A percentile compares a stretch with the other conserved stretches of the same genome.
These are phyloP conservation scores for Neurospora sp. DNA, from an alignment of 495 filamentous ascomycete genomes.

Conservation along the genomic window DNA sequence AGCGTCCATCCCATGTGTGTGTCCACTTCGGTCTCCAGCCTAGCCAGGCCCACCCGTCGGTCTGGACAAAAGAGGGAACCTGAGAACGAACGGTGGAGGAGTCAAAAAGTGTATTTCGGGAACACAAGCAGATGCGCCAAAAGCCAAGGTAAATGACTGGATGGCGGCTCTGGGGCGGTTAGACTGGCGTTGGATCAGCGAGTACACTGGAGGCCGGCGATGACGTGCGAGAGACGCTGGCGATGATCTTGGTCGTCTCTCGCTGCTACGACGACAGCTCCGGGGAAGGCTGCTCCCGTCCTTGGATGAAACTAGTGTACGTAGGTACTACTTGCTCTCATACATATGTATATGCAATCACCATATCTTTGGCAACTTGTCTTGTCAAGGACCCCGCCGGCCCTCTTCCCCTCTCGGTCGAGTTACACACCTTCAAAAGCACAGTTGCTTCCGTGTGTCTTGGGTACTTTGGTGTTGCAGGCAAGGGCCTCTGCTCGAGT, in stretches of 20 bases:
- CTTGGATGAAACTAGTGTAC: no score
- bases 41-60: not conserved
- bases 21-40: not conserved
- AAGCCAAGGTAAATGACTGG: not conserved
- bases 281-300: not conserved
- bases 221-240: not conserved
- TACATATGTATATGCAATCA: not conserved
- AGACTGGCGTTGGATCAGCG: not conserved
- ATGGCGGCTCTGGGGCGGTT: not conserved
- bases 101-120: not conserved
- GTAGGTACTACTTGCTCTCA: no score
- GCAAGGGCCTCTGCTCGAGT: not conserved
- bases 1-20: not conserved
- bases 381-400: not conserved
- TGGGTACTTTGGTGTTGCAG: not conserved
- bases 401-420: not conserved
- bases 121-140: not conserved
- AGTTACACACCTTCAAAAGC: not conserved
- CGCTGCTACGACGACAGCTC: not conserved
- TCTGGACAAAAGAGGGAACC: not conserved
- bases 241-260: not conserved
- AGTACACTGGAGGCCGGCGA: not conserved
- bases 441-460: not conserved
- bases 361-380: no score
- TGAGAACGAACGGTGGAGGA: not conserved